phyloP scores from a whole-genome alignment of 768 basidiomycete species.

The Russula sp. region DNA sequence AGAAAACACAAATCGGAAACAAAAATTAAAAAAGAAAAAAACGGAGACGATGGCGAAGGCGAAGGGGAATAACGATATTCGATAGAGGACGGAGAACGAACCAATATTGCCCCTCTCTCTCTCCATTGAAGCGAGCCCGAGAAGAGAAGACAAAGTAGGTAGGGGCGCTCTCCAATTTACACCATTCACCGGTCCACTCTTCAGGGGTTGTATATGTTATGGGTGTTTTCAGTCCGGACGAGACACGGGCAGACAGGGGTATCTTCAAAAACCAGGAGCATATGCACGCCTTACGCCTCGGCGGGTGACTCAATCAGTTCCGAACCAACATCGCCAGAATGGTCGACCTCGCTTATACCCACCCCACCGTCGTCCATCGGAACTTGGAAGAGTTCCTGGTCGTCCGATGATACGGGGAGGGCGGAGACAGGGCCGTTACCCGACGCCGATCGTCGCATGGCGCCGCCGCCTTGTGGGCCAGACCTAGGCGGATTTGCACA shows the following conservation, averaged over 20 bases:
- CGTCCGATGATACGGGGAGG: neutral
- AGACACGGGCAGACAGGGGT: constrained; percentile 16
- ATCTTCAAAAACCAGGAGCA: constrained; percentile 4
- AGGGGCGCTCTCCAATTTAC: constrained; percentile 15
- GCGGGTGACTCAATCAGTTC: constrained; percentile 14
- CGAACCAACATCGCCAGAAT: neutral
- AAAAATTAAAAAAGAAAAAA: neutral
- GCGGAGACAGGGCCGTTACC: constrained; percentile 32
- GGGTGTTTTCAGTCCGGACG: constrained; percentile 16
- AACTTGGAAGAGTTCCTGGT: constrained; percentile 20
- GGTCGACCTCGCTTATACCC: constrained; percentile 13
- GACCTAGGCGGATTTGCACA: constrained; percentile 90
- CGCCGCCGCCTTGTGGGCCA: constrained; percentile 64
- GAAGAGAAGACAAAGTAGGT: constrained; percentile 8
- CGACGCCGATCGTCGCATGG: constrained; percentile 43
- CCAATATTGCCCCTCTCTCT: constrained; percentile 15
- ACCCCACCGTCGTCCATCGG: constrained; percentile 3
- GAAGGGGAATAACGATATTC: constrained; percentile 22
- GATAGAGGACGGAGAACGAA: constrained; percentile 19
- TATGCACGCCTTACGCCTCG: constrained; percentile 5
- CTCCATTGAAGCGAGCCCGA: constrained; percentile 7
- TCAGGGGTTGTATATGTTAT: constrained; percentile 4
- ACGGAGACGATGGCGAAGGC: constrained; percentile 12
- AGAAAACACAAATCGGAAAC: constrained; percentile 2
- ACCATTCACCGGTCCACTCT: constrained; percentile 12